These are phyloP conservation scores for Calendula officinalis DNA, from an alignment of 129 eudicot genomes.

Conservation along the genomic window DNA sequence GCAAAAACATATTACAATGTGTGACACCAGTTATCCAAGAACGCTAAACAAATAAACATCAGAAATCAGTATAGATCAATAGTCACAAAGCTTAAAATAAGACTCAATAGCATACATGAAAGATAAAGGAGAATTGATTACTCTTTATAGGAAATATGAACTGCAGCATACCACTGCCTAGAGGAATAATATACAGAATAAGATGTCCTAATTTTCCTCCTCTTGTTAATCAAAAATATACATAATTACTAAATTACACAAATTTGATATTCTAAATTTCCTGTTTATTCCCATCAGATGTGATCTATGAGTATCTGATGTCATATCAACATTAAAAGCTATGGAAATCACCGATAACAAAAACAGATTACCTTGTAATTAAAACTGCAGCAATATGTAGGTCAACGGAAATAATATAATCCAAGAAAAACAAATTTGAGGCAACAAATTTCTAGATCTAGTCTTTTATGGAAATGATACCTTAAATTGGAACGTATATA, in stretches of 20 bases:
- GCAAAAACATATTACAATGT: too few species aligned
- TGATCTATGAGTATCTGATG: too few species aligned
- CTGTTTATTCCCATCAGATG: too few species aligned
- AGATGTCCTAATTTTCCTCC: not conserved
- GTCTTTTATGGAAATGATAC: not conserved
- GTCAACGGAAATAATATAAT: conserved; percentile 19
- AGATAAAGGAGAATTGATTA: too few species aligned
- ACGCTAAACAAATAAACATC: not conserved
- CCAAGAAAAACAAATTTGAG: not conserved
- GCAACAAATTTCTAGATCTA: conserved; percentile 28
- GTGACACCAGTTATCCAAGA: not conserved
- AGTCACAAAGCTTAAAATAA: not conserved
- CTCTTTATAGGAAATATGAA: too few species aligned
- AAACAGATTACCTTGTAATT: not conserved
- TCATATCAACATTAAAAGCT: not conserved
- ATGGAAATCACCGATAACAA: not conserved
- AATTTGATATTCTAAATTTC: too few species aligned
- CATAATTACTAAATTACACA: too few species aligned
- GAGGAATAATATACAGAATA: not conserved
- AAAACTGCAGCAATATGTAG: conserved; percentile 1
- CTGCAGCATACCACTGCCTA: not conserved
- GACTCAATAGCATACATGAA: not conserved
- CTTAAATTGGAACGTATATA: not conserved
- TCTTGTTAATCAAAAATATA: not conserved
- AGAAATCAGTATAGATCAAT: not conserved